phyloP scores from a whole-genome alignment of 1,284 basidiomycete species.

The Malassezia pachydermatis region DNA sequence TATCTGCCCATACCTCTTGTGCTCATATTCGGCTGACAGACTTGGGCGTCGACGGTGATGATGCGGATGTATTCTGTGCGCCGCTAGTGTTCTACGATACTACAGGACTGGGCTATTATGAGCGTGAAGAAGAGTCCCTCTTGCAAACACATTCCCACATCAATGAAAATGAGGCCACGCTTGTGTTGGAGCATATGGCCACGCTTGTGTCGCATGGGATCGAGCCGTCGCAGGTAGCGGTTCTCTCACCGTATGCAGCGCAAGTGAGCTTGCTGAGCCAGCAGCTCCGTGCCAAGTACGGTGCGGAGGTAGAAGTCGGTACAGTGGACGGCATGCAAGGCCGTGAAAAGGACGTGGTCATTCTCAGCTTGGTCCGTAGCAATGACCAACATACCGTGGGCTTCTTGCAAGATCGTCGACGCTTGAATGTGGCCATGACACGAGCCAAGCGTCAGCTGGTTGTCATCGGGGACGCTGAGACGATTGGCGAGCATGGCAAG shows the following conservation, averaged over 20 bases:
- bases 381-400: slow-evolving; percentile 36
- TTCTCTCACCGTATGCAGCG: slow-evolving; percentile 69
- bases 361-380: slow-evolving; percentile 35
- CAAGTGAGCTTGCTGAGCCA: slow-evolving; percentile 54
- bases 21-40: slow-evolving; percentile 62
- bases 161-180: slow-evolving; percentile 82
- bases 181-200: slow-evolving; percentile 71
- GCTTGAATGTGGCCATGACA: slow-evolving; percentile 46
- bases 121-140: slow-evolving; percentile 17
- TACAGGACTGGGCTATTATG: slow-evolving; percentile 29
- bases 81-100: slow-evolving; percentile 87
- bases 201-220: slow-evolving; percentile 66
- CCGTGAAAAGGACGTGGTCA: slow-evolving; percentile 40
- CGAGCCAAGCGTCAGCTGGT: slow-evolving; percentile 40
- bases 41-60: slow-evolving; percentile 53
- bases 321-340: slow-evolving; percentile 46
- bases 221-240: slow-evolving; percentile 64
- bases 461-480: slow-evolving; percentile 39
- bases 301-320: slow-evolving; percentile 29
- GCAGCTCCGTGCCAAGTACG: slow-evolving; percentile 53
- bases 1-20: slow-evolving; percentile 65
- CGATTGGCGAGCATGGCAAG: slow-evolving; percentile 17
- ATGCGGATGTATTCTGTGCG: slow-evolving; percentile 59
- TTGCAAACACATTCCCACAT: slow-evolving; percentile 46
- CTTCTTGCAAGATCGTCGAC: slow-evolving; percentile 36